A percentile compares a stretch with the other conserved stretches of the same genome.
Conservation (phyloP, 352 stramenopile genomes). For the Globisporangium middletonii region DNA sequence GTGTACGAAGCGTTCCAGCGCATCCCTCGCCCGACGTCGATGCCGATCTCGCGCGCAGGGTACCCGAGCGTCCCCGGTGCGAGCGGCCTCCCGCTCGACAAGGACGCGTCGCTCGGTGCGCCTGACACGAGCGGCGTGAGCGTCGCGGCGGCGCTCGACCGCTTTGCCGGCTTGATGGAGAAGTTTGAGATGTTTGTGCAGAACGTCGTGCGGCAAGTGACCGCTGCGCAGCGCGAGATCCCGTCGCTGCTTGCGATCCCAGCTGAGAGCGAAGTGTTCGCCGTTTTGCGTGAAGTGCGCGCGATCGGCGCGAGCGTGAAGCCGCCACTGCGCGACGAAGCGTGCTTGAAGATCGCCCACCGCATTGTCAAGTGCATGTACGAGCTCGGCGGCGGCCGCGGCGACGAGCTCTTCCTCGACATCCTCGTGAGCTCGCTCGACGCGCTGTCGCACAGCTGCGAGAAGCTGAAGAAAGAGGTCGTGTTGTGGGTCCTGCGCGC, state of each 20-base stretch:
- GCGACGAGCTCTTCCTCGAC: conserved; percentile 93
- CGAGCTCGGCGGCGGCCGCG: conserved; percentile 78
- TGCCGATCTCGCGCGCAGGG: conserved; percentile 65
- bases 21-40: conserved; percentile 88
- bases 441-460: conserved; percentile 88
- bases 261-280: conserved; percentile 79
- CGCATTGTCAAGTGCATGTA: conserved; percentile 98
- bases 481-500: conserved; percentile 93
- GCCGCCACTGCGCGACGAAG: conserved; percentile 80
- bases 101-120: conserved; percentile 16
- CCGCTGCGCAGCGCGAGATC: conserved; percentile 66
- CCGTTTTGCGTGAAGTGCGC: conserved; percentile 71
- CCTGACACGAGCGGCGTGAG: conserved; percentile 44
- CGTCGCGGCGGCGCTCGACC: conserved; percentile 67
- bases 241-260: conserved; percentile 65
- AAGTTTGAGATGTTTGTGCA: conserved; percentile 88
- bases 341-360: conserved; percentile 94
- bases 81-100: conserved; percentile 29
- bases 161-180: conserved; percentile 79
- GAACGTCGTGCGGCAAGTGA: conserved; percentile 74
- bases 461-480: conserved; percentile 93
- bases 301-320: conserved; percentile 72
- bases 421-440: conserved; percentile 94
- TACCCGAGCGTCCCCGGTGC: conserved; percentile 27
- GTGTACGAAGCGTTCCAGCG: conserved; percentile 98